Percentiles rank a stretch among this genome's conserved stretches.
These are phyloP conservation scores for Brasenia schreberi DNA, from an alignment of 164 flowering plant genomes.

Conservation along the genomic window DNA sequence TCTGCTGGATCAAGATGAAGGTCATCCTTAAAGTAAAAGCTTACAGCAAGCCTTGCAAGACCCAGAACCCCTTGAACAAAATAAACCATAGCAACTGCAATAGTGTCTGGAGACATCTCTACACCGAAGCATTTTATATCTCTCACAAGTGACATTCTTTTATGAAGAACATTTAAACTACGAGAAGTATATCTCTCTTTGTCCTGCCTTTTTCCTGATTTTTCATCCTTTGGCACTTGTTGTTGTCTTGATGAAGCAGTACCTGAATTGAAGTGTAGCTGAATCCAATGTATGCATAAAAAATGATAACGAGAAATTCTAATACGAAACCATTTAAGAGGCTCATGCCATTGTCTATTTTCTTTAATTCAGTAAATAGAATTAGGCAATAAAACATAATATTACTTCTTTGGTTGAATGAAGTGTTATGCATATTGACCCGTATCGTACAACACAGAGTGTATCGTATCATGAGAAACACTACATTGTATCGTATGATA, in stretches of 20 bases:
- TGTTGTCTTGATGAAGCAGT: conserved; percentile 12
- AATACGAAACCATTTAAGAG: not conserved
- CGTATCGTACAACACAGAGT: too few relatives aligned
- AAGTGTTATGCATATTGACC: too few relatives aligned
- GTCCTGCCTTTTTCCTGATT: conserved; percentile 13
- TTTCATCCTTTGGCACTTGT: conserved; percentile 23
- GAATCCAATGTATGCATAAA: not conserved
- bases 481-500: too few relatives aligned
- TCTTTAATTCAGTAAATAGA: not conserved
- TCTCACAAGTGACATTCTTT: conserved; percentile 18
- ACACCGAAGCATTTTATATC: conserved; percentile 56
- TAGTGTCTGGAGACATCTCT: conserved; percentile 82
- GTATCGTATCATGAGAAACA: too few relatives aligned
- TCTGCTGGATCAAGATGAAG: conserved; percentile 97
- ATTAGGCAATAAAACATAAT: too few relatives aligned
- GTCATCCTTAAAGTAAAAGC: conserved; percentile 92
- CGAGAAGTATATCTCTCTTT: conserved; percentile 20
- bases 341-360: not conserved
- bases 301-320: too few relatives aligned
- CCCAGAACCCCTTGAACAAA: conserved; percentile 99
- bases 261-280: conserved; percentile 17
- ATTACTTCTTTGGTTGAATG: too few relatives aligned
- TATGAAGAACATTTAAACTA: conserved; percentile 5
- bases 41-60: conserved; percentile 94
- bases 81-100: conserved; percentile 98